Conservation (phyloP, 805 yeast species). For the Yarrowia porcina region DNA sequence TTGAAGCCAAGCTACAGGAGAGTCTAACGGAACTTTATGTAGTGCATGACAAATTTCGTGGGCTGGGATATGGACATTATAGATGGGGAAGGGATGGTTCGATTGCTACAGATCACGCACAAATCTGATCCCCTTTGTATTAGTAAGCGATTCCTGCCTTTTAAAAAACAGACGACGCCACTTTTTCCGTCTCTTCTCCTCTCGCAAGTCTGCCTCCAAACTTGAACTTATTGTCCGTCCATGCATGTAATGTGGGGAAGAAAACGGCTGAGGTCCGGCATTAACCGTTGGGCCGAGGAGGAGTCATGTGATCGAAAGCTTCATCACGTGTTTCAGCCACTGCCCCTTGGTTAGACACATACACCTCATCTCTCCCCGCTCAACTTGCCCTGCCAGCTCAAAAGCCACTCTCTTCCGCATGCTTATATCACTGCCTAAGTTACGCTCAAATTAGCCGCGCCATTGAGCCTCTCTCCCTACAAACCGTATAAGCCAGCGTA, state of each 20-base stretch:
- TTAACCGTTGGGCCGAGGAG: conserved; percentile 2
- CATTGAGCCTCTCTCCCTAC: background rate
- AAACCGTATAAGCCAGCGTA: background rate
- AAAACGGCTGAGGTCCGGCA: conserved; percentile 8
- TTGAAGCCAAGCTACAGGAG: background rate
- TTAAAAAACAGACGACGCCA: no score
- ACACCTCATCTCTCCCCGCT: background rate
- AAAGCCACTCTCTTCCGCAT: no score
- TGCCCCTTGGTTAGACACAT: no score
- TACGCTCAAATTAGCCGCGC: background rate
- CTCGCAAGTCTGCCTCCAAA: background rate
- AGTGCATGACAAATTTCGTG: background rate
- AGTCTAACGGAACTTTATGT: background rate
- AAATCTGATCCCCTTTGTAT: no score
- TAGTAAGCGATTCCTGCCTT: no score
- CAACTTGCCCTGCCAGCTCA: no score
- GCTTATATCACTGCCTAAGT: background rate
- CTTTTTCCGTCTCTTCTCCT: no score
- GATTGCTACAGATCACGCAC: no score
- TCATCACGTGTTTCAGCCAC: background rate
- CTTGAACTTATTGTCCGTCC: background rate
- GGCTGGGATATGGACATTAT: no score
- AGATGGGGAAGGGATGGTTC: no score
- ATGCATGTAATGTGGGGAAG: conserved; percentile 6
- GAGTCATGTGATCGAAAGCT: background rate